Conservation (phyloP, 148 eudicot genomes). For the Hydrangea macrophylla region DNA sequence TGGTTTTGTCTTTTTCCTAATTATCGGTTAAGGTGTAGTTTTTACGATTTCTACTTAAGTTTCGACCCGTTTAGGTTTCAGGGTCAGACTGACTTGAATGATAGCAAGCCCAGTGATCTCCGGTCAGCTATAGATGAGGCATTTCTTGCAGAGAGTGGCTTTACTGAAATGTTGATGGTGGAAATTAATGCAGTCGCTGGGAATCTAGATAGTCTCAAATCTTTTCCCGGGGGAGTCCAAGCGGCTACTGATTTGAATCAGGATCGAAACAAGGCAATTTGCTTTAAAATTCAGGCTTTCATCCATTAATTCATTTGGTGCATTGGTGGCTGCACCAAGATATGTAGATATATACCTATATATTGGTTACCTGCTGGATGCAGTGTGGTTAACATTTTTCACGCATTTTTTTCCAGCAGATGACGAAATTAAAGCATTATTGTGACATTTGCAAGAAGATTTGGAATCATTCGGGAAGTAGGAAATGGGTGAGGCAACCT, state of each 20-base stretch:
- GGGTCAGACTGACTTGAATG: slow-evolving; percentile 70
- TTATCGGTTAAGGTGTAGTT: background rate
- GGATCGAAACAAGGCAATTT: slow-evolving; percentile 60
- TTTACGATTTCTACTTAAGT: background rate
- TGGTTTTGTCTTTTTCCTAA: slow-evolving; percentile 6
- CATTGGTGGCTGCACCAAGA: background rate
- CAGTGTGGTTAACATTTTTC: slow-evolving; percentile 1
- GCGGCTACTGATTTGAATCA: slow-evolving; percentile 51
- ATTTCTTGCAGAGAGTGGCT: slow-evolving; percentile 84
- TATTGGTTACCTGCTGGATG: background rate
- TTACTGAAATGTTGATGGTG: slow-evolving; percentile 71
- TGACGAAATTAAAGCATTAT: slow-evolving; percentile 60
- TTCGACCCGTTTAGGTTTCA: slow-evolving; percentile 61
- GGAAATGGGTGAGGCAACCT: slow-evolving; percentile 62
- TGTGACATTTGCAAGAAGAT: slow-evolving; percentile 80
- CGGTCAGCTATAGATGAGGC: slow-evolving; percentile 91
- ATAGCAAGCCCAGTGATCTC: slow-evolving; percentile 58
- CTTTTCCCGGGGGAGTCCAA: slow-evolving; percentile 49
- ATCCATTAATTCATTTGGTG: background rate
- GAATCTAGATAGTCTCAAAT: slow-evolving; percentile 41
- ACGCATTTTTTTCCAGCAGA: slow-evolving; percentile 28
- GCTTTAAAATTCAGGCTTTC: slow-evolving; percentile 8
- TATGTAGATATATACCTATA: too few relatives aligned
- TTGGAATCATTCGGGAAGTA: slow-evolving; percentile 57
- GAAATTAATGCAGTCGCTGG: slow-evolving; percentile 85